Evolutionary conservation across 2,329 filamentous ascomycete species (phyloP).

Genomic region (Cordyceps tenuipes): DNA sequence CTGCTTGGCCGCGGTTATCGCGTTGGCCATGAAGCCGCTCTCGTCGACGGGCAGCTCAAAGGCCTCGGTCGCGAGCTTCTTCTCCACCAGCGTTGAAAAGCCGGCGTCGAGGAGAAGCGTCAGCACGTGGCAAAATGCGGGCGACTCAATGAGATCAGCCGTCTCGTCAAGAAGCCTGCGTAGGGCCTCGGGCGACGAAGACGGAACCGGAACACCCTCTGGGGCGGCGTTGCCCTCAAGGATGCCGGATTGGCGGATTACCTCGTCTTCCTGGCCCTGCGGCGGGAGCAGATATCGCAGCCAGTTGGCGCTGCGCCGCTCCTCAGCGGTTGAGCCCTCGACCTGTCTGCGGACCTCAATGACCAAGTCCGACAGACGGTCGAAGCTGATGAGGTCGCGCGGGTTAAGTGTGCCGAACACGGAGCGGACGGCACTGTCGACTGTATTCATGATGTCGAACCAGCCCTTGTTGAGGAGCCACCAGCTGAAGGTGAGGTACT

Average conservation of each 20-base stretch:
- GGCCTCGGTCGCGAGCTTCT: conserved; percentile 68
- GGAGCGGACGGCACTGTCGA: conserved; percentile 78
- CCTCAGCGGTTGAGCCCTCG: conserved; percentile 51
- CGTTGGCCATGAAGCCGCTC: conserved; percentile 32
- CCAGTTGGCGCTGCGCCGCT: conserved; percentile 53
- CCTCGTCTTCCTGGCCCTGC: conserved; percentile 66
- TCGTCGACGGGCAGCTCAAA: conserved; percentile 50
- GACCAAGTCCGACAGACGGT: conserved; percentile 70
- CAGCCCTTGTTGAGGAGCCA: conserved; percentile 92
- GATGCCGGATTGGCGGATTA: conserved; percentile 81
- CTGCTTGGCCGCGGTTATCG: conserved; percentile 42
- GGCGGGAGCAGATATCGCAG: conserved; percentile 77
- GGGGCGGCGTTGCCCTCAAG: conserved; percentile 39
- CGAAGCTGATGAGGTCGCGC: conserved; percentile 76
- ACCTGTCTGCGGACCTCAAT: conserved; percentile 76
- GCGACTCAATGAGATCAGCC: conserved; percentile 89
- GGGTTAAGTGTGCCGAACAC: conserved; percentile 86
- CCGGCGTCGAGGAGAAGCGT: conserved; percentile 78
- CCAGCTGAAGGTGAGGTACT: conserved; percentile 96
- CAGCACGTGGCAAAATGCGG: conserved; percentile 78
- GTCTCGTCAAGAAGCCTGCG: conserved; percentile 90
- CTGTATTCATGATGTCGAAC: conserved; percentile 70
- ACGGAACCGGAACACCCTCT: conserved; percentile 22
- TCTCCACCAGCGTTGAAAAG: conserved; percentile 76
- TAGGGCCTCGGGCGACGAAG: conserved; percentile 49